These are phyloP conservation scores for Gamarada debralockiae DNA, from an alignment of 495 filamentous ascomycete species.

Conservation along the genomic window DNA sequence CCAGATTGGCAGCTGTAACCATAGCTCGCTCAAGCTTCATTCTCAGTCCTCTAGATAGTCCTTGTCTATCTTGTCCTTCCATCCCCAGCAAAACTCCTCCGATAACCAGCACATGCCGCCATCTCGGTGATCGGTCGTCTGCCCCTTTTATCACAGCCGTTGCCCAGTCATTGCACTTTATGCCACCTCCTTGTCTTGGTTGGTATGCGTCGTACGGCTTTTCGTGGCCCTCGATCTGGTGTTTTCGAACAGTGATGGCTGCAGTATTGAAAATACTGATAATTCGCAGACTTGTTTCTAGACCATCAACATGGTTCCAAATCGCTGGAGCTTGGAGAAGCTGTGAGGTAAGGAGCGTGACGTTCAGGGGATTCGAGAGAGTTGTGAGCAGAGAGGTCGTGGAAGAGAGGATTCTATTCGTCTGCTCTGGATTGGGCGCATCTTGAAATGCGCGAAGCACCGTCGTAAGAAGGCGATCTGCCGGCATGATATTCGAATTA, in stretches of 20 bases:
- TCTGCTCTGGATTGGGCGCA: conserved; percentile 42
- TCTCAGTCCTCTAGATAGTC: conserved; percentile 57
- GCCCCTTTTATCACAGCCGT: conserved; percentile 78
- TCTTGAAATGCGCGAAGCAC: conserved; percentile 48
- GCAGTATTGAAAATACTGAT: conserved; percentile 88
- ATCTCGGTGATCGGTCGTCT: conserved; percentile 77
- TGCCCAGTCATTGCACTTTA: conserved; percentile 72
- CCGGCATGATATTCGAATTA: conserved; percentile 31
- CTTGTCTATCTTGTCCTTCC: conserved; percentile 61
- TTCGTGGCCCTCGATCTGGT: conserved; percentile 39
- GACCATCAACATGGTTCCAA: conserved; percentile 71
- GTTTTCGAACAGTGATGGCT: conserved; percentile 57
- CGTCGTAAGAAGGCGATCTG: conserved; percentile 46
- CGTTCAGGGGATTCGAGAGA: conserved; percentile 85
- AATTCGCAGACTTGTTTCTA: conserved; percentile 69
- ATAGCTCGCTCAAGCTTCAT: conserved; percentile 74
- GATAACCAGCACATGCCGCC: conserved; percentile 83
- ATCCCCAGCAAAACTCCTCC: conserved; percentile 81
- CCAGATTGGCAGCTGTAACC: conserved; percentile 73
- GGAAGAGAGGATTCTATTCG: conserved; percentile 64
- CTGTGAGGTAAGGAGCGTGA: conserved; percentile 87
- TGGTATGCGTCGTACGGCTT: conserved; percentile 25
- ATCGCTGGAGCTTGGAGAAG: conserved; percentile 81
- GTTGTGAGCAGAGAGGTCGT: conserved; percentile 78
- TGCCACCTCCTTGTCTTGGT: conserved; percentile 41